These are phyloP conservation scores for Thalassiosira mediterranea DNA, from an alignment of 352 stramenopile species.

Conservation along the genomic window DNA sequence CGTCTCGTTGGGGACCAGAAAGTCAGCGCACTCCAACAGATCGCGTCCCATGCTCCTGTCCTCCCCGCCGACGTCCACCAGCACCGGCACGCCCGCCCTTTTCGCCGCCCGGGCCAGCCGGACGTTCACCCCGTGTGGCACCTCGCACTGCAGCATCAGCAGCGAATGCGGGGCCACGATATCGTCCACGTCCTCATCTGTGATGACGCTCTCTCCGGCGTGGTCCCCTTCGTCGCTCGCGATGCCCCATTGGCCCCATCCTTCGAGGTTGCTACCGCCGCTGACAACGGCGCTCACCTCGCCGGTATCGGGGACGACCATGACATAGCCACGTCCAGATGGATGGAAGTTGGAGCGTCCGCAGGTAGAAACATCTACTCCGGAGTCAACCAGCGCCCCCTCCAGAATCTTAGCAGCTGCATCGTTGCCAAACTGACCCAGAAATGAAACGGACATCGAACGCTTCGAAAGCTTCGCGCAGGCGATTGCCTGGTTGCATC, in stretches of 20 bases:
- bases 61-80: constrained; percentile 80
- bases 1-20: constrained; percentile 78
- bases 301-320: constrained; percentile 59
- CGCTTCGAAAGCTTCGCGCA: constrained; percentile 57
- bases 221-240: constrained; percentile 6
- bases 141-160: constrained; percentile 75
- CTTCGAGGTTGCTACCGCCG: constrained; percentile 70
- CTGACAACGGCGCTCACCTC: constrained; percentile 71
- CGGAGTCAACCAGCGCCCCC: constrained; percentile 36
- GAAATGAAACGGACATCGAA: constrained; percentile 45
- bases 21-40: constrained; percentile 66
- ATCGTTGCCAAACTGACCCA: constrained; percentile 78
- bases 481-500: constrained; percentile 80
- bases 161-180: constrained; percentile 52
- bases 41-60: constrained; percentile 61
- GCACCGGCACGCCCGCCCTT: constrained; percentile 45
- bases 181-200: constrained; percentile 44
- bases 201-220: constrained; percentile 17
- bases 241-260: constrained; percentile 59
- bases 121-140: constrained; percentile 77
- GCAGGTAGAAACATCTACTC: constrained; percentile 59
- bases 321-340: constrained; percentile 75
- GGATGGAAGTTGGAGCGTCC: constrained; percentile 43
- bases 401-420: constrained; percentile 40
- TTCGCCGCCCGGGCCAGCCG: constrained; percentile 51